These are phyloP conservation scores for Rhizopogon rudus DNA, from an alignment of 768 basidiomycete species.

Conservation along the genomic window DNA sequence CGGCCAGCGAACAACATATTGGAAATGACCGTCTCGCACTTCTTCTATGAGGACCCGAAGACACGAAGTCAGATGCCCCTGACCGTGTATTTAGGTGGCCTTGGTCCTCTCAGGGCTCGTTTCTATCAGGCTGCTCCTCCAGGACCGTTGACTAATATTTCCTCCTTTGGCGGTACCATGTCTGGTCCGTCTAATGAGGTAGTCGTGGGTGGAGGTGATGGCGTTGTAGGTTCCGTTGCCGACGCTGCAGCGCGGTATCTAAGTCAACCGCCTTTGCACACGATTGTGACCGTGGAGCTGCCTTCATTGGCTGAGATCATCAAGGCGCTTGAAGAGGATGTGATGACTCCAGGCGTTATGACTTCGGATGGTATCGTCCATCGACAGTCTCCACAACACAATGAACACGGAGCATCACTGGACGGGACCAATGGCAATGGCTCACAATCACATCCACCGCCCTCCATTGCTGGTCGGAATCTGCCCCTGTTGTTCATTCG, in stretches of 20 bases:
- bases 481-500: conserved; percentile 81
- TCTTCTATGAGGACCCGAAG: conserved; percentile 76
- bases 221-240: conserved; percentile 12
- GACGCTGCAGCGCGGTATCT: conserved; percentile 42
- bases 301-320: conserved; percentile 73
- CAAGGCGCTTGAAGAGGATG: conserved; percentile 73
- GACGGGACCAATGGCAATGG: conserved; percentile 21
- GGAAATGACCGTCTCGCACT: conserved; percentile 83
- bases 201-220: conserved; percentile 19
- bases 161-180: conserved; percentile 50
- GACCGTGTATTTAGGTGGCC: conserved; percentile 84
- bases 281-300: conserved; percentile 82
- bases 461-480: conserved; percentile 62
- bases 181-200: conserved; percentile 32
- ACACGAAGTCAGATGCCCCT: conserved; percentile 63
- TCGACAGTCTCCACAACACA: conserved; percentile 18
- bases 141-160: conserved; percentile 60
- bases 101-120: conserved; percentile 79
- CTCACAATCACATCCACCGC: conserved; percentile 28
- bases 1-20: conserved; percentile 67
- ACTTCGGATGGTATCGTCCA: conserved; percentile 26
- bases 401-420: conserved; percentile 29
- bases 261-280: conserved; percentile 55
- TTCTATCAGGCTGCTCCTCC: conserved; percentile 71
- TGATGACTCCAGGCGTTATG: conserved; percentile 36